Evolutionary conservation across 306 rosid species (phyloP), one percentile per base, ranked within the genome.

Genomic region (Cyamopsis tetragonoloba): DNA sequence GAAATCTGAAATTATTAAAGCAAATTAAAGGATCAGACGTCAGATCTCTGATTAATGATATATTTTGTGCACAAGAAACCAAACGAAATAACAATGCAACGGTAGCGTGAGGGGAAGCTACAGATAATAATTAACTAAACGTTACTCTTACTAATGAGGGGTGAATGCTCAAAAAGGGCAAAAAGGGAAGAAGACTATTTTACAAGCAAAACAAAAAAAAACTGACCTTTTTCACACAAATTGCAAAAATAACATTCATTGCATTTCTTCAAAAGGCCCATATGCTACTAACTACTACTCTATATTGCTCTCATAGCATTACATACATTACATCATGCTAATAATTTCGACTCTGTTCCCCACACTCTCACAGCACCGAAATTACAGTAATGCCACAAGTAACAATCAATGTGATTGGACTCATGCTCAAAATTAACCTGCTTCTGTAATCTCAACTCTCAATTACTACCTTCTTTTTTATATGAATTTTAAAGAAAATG

Each of bases 361-460:
- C 62, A 5, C 57, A 28, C 63, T 49, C 39, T 37, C 68, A 66
- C 26, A n/a, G n/a, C n/a, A n/a, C n/a, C n/a, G n/a, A 34, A 37
- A 44, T 26, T 7, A 26, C 70, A 35, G 6, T 18, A 18, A 14
- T 66, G 32, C 60, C 31, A 57, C 72, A 56, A 53, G 14, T 56
- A 77, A 28, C 34, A 64, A 47, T 71, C 51, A 47, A 71, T 64
- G 76, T 43, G 17, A 51, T 76, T 50, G 38, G 75, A 50, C 39
- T 53, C 20, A 23, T 65, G 24, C 12, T 54, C 38, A 72, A 38
- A 42, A 51, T 6, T 34, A 23, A 39, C 41, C 7, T 26, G 3
- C 7, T 38, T 15, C 5, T 55, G 46, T 18, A 41, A 17, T 69
- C 31, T 26, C 66, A 28, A 18, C 23, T 12, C 27, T 62, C 2